Evolutionary conservation across 345 rosid genomes (phyloP).

Genomic region (Excoecaria cochinchinensis): DNA sequence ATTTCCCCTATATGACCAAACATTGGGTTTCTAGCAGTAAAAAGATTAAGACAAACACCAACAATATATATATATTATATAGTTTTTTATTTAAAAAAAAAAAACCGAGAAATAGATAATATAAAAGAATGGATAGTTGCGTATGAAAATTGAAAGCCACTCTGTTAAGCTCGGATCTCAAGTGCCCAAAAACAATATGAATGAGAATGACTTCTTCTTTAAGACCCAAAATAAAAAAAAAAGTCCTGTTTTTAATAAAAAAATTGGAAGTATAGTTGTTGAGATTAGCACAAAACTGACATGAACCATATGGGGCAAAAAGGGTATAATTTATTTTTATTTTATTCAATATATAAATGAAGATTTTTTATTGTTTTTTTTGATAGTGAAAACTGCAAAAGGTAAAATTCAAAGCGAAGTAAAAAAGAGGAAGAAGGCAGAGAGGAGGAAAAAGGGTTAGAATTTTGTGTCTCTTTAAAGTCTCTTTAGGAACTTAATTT

Average conservation of each 20-base stretch:
- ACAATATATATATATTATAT: too few species aligned
- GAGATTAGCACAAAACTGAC: conserved; percentile 22
- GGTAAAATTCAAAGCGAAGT: conserved; percentile 1
- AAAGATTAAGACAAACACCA: not conserved
- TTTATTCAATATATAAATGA: not conserved
- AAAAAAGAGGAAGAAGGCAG: too few species aligned
- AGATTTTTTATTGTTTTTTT: too few species aligned
- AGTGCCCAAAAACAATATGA: conserved; percentile 19
- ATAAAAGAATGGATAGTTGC: not conserved
- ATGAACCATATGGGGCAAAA: conserved; percentile 5
- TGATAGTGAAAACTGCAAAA: conserved; percentile 32
- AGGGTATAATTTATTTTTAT: not conserved
- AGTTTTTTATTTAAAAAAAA: too few species aligned
- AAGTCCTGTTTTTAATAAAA: conserved; percentile 1
- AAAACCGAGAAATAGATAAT: not conserved
- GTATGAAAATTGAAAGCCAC: conserved; percentile 37
- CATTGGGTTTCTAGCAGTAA: conserved; percentile 33
- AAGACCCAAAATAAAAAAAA: conserved; percentile 22
- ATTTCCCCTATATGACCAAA: conserved; percentile 32
- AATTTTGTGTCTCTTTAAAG: conserved; percentile 53
- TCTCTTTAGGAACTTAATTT: conserved; percentile 22
- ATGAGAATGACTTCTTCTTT: conserved; percentile 20
- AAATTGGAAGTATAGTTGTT: not conserved
- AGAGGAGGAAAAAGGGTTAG: conserved; percentile 35
- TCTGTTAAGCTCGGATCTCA: conserved; percentile 58